These are phyloP conservation scores for Aspergillus carlsbadensis DNA, from an alignment of 495 filamentous ascomycete species.

Conservation along the genomic window DNA sequence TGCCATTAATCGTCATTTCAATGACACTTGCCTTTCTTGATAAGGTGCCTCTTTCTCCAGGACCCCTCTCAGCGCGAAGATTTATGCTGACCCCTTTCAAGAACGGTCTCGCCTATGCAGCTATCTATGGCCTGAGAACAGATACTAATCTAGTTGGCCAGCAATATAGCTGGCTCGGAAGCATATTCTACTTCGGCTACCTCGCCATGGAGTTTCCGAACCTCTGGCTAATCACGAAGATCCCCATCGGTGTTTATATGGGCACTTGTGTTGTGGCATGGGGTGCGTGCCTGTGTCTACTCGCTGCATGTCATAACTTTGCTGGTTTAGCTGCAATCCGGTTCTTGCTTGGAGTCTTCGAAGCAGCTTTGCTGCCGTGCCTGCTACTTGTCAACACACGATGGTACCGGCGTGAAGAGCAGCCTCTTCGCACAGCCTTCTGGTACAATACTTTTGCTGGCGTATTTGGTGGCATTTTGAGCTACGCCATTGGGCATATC, in stretches of 20 bases:
- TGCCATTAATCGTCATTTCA: no score
- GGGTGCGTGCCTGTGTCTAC: constrained; percentile 42
- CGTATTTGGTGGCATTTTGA: no score
- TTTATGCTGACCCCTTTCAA: constrained; percentile 16
- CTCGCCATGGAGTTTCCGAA: constrained; percentile 50
- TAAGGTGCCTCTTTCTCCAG: no score
- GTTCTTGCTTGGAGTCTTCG: constrained; percentile 53
- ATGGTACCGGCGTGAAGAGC: constrained; percentile 55
- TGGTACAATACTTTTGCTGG: no score
- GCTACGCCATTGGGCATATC: no score
- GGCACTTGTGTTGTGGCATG: constrained; percentile 25
- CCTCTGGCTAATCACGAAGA: constrained; percentile 42
- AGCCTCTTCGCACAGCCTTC: constrained; percentile 40
- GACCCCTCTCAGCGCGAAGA: no score
- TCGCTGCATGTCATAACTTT: constrained; percentile 40
- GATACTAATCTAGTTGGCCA: constrained; percentile 52
- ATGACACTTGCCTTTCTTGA: no score
- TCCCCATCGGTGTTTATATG: constrained; percentile 42
- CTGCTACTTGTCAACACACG: constrained; percentile 58
- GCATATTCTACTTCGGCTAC: constrained; percentile 53
- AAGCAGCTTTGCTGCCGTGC: constrained; percentile 56
- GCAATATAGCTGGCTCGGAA: constrained; percentile 57
- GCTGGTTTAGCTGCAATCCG: constrained; percentile 43
- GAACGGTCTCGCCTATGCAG: constrained; percentile 58
- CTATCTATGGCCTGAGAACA: constrained; percentile 53